phyloP scores from a whole-genome alignment of 306 rosid species.

The Dryas octopetala region DNA sequence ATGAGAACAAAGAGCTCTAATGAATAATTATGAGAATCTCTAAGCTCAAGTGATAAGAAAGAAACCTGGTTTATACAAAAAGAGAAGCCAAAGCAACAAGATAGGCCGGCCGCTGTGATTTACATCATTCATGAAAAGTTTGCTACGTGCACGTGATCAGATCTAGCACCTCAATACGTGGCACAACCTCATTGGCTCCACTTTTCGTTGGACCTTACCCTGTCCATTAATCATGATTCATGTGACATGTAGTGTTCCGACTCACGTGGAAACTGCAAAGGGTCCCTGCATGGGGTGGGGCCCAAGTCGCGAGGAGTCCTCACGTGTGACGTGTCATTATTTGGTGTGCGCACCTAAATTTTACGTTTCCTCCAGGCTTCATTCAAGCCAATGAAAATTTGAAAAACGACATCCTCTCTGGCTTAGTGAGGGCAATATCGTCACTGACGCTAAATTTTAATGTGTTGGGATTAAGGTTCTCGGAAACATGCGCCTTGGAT shows the following conservation, averaged over 20 bases:
- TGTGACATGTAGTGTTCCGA: conserved; percentile 31
- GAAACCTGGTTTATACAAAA: conserved; percentile 3
- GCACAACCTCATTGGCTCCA: conserved; percentile 22
- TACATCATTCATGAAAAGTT: conserved; percentile 7
- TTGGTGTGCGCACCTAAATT: conserved; percentile 12
- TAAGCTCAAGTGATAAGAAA: neutral
- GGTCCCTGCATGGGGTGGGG: conserved; percentile 25
- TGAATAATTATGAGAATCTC: neutral
- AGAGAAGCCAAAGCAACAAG: neutral
- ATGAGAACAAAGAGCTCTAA: neutral
- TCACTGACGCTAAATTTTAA: neutral
- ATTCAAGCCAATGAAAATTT: conserved; percentile 7
- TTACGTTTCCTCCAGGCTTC: conserved; percentile 1
- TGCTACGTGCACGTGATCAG: conserved; percentile 41
- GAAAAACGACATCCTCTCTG: neutral
- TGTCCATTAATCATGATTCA: conserved; percentile 42
- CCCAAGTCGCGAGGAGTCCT: conserved; percentile 18
- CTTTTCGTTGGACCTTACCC: neutral
- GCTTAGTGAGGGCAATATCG: no score
- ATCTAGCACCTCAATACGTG: conserved; percentile 33
- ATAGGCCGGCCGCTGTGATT: neutral
- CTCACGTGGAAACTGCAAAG: conserved; percentile 53
- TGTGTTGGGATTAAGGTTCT: conserved; percentile 30
- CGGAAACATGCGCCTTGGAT: conserved; percentile 23
- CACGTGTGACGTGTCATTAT: conserved; percentile 40